Percentiles rank a stretch among this genome's conserved stretches.
These are phyloP conservation scores for Mucor indicus DNA, from an alignment of 371 early-diverging fungal genomes.

Conservation along the genomic window DNA sequence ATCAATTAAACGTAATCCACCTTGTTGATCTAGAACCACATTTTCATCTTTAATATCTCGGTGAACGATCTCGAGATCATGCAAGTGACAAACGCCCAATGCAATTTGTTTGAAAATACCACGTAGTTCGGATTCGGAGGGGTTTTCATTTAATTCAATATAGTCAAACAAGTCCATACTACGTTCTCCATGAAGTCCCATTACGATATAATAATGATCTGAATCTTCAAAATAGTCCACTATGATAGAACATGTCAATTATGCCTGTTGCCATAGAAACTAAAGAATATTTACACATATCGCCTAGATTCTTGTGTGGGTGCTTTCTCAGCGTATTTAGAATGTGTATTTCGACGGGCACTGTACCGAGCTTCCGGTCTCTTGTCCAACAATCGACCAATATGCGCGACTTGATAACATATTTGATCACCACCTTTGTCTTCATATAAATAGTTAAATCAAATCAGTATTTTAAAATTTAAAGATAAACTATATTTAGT, in stretches of 20 bases:
- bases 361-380: conserved; percentile 59
- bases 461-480: too few relatives aligned
- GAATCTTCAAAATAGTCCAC: conserved; percentile 68
- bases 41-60: conserved; percentile 80
- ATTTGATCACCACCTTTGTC: conserved; percentile 71
- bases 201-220: conserved; percentile 67
- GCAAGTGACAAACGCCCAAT: conserved; percentile 66
- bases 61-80: conserved; percentile 72
- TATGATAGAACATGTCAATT: conserved; percentile 1
- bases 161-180: conserved; percentile 78
- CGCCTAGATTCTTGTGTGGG: conserved; percentile 62
- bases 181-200: conserved; percentile 59
- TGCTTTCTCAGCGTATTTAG: conserved; percentile 56
- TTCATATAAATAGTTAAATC: too few relatives aligned
- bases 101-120: conserved; percentile 63
- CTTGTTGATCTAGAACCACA: conserved; percentile 57
- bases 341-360: conserved; percentile 72
- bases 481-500: too few relatives aligned
- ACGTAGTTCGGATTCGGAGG: conserved; percentile 56
- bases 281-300: conserved; percentile 43
- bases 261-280: background rate
- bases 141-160: conserved; percentile 61
- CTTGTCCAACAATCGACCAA: conserved; percentile 69
- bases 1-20: conserved; percentile 63
- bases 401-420: conserved; percentile 73